Conservation (phyloP, 805 yeast genomes). For the Saccharomycodes ludwigii region DNA sequence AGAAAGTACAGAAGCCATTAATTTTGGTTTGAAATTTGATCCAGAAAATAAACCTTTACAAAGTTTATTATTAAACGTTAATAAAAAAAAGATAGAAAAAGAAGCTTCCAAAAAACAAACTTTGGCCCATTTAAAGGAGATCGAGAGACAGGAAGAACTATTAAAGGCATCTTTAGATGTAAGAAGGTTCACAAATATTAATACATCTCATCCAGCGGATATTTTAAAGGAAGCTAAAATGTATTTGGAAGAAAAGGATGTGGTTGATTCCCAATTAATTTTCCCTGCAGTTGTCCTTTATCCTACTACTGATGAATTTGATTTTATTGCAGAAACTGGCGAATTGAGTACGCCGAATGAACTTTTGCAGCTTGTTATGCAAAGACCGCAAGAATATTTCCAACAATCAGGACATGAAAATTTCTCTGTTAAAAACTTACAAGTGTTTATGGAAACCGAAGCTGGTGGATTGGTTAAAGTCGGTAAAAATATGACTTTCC, state of each 20-base stretch:
- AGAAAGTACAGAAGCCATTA: constrained; percentile 57
- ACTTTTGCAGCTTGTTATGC: constrained; percentile 43
- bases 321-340: constrained; percentile 61
- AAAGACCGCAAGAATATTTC: constrained; percentile 62
- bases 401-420: constrained; percentile 43
- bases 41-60: constrained; percentile 44
- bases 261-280: constrained; percentile 66
- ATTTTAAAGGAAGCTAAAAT: constrained; percentile 40
- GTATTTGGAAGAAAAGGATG: constrained; percentile 49
- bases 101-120: constrained; percentile 22
- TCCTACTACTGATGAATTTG: constrained; percentile 78
- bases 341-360: constrained; percentile 61
- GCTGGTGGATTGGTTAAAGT: constrained; percentile 78
- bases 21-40: constrained; percentile 55
- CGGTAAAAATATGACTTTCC: constrained; percentile 63
- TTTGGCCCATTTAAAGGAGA: constrained; percentile 20
- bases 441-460: constrained; percentile 70
- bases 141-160: constrained; percentile 23
- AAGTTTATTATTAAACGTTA: constrained; percentile 31
- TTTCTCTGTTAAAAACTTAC: constrained; percentile 46
- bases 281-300: constrained; percentile 72
- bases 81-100: constrained; percentile 25
- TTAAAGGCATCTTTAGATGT: constrained; percentile 48
- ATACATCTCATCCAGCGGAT: constrained; percentile 43
- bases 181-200: constrained; percentile 41